Evolutionary conservation across 805 yeast genomes (phyloP).

Genomic region (Kodamaea jinghongensis): DNA sequence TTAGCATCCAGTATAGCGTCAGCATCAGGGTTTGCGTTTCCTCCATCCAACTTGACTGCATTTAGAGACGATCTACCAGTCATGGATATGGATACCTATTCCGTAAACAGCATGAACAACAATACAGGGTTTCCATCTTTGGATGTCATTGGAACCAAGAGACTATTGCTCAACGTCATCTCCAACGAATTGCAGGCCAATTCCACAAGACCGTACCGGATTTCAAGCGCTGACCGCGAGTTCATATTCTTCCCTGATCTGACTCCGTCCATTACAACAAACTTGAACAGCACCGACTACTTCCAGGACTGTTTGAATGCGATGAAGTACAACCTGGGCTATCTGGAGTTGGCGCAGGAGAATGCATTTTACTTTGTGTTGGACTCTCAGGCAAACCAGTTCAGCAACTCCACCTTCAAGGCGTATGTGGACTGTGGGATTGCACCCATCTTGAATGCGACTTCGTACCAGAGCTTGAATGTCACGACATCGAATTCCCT

Average conservation of each 20-base stretch:
- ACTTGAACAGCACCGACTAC: background rate
- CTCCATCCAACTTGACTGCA: slow-evolving; percentile 23
- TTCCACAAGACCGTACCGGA: slow-evolving; percentile 20
- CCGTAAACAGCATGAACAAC: slow-evolving; percentile 17
- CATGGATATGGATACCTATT: slow-evolving; percentile 13
- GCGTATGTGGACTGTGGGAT: slow-evolving; percentile 54
- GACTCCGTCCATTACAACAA: background rate
- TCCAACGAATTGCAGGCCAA: slow-evolving; percentile 15
- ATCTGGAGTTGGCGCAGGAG: background rate
- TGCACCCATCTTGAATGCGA: slow-evolving; percentile 58
- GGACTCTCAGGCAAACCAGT: slow-evolving; percentile 37
- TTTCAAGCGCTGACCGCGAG: slow-evolving; percentile 20
- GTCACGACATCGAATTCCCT: slow-evolving; percentile 6
- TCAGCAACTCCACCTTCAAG: slow-evolving; percentile 36
- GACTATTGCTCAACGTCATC: slow-evolving; percentile 28
- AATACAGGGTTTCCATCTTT: slow-evolving; percentile 6
- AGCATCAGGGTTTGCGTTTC: slow-evolving; percentile 21
- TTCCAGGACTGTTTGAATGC: background rate
- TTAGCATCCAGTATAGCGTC: slow-evolving; percentile 23
- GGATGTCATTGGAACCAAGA: slow-evolving; percentile 17
- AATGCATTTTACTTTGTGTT: slow-evolving; percentile 17
- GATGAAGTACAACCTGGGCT: background rate
- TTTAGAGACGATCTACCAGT: slow-evolving; percentile 7
- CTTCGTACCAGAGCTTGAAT: slow-evolving; percentile 1
- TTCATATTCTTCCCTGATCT: slow-evolving; percentile 14